phyloP scores from a whole-genome alignment of 2,329 filamentous ascomycete species.

The Pseudogymnoascus sp. region DNA sequence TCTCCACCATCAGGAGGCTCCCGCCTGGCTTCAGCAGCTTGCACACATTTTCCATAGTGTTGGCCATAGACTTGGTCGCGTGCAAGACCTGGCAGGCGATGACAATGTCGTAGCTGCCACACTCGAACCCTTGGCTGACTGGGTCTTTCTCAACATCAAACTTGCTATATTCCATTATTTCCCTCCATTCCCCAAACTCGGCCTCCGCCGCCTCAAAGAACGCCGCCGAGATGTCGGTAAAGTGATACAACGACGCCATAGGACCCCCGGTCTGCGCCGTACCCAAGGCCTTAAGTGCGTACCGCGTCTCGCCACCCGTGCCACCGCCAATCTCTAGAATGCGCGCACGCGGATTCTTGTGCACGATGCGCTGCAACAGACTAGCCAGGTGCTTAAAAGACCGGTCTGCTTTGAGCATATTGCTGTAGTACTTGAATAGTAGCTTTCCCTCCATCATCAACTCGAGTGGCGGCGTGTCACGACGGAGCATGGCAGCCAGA shows the following conservation, averaged over 20 bases:
- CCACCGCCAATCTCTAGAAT: slow-evolving; percentile 37
- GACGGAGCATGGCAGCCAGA: background rate
- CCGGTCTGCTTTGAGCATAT: background rate
- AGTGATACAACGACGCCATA: background rate
- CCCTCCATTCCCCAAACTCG: background rate
- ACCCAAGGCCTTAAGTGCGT: slow-evolving; percentile 10
- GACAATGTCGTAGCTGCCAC: slow-evolving; percentile 20
- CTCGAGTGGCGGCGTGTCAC: background rate
- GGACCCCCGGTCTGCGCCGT: background rate
- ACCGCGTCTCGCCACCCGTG: slow-evolving; percentile 29
- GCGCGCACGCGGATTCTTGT: slow-evolving; percentile 26
- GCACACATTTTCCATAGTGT: slow-evolving; percentile 22
- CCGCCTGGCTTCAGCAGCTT: slow-evolving; percentile 26
- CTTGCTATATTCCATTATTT: slow-evolving; percentile 26
- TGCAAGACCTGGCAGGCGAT: slow-evolving; percentile 21
- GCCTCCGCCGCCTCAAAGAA: slow-evolving; percentile 28
- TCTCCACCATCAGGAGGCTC: slow-evolving; percentile 26
- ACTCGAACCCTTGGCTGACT: slow-evolving; percentile 18
- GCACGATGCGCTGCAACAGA: slow-evolving; percentile 16
- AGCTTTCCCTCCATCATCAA: background rate
- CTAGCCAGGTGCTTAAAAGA: background rate
- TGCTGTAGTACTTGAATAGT: background rate
- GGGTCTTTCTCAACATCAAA: slow-evolving; percentile 16
- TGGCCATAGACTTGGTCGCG: slow-evolving; percentile 19
- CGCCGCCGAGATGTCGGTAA: slow-evolving; percentile 16